Evolutionary conservation across 169 alveolate species (phyloP).

Genomic region (Plasmodium gallinaceum): DNA sequence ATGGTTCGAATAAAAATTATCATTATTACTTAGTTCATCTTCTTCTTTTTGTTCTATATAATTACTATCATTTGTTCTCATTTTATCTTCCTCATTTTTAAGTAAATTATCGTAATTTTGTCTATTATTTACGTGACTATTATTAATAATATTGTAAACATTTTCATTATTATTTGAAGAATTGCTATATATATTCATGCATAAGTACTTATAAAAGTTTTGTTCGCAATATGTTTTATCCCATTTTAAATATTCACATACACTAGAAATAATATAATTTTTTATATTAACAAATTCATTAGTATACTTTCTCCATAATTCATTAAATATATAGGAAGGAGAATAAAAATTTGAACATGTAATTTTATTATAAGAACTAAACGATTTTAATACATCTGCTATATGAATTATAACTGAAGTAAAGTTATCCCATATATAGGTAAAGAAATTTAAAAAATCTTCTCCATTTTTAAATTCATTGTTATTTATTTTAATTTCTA

Average conservation of each 20-base stretch:
- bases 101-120: background rate
- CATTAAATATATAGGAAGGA: conserved; percentile 49
- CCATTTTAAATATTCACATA: conserved; percentile 50
- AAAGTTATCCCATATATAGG: conserved; percentile 51
- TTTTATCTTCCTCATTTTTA: background rate
- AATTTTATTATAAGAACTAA: conserved; percentile 31
- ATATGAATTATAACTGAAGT: conserved; percentile 39
- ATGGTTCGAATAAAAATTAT: background rate
- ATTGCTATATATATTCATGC: conserved; percentile 18
- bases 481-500: conserved; percentile 41
- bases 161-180: background rate
- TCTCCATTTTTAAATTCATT: conserved; percentile 46
- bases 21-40: background rate
- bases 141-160: background rate
- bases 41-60: background rate
- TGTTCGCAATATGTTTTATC: conserved; percentile 47
- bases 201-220: conserved; percentile 52
- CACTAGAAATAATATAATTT: conserved; percentile 24
- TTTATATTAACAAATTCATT: conserved; percentile 23
- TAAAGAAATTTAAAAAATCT: conserved; percentile 51
- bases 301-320: conserved; percentile 44
- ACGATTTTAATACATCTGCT: conserved; percentile 51
- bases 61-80: background rate
- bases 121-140: background rate
- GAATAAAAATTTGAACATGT: conserved; percentile 13